phyloP scores from a whole-genome alignment of 257 asterid species.

The Solanum commersonii region DNA sequence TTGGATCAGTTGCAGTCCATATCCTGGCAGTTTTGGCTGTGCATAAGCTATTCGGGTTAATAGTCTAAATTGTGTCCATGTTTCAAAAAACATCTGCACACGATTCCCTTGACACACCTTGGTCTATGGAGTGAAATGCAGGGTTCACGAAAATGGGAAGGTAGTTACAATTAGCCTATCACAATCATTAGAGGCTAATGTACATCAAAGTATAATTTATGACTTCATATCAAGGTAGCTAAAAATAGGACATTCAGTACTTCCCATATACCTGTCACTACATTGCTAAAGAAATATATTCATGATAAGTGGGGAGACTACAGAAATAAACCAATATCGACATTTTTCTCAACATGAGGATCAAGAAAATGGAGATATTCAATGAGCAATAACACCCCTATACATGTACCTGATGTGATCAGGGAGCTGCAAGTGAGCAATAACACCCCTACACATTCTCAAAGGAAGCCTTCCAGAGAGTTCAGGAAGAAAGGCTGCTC shows the following conservation, averaged over 20 bases:
- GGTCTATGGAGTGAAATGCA: background rate
- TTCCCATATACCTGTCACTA: background rate
- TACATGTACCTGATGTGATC: constrained; percentile 52
- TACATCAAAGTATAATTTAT: background rate
- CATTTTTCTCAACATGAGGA: background rate
- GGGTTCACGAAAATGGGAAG: background rate
- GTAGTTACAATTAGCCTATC: background rate
- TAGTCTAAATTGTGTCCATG: background rate
- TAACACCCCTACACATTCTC: constrained; percentile 84
- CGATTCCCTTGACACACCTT: background rate
- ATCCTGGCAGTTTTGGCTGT: background rate
- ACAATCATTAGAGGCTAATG: background rate
- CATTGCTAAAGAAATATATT: background rate
- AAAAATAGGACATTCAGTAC: background rate
- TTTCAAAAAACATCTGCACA: background rate
- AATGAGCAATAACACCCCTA: constrained; percentile 64
- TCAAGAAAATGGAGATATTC: background rate
- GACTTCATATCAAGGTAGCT: background rate
- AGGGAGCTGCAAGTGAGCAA: constrained; percentile 58
- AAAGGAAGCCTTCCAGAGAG: constrained; percentile 65
- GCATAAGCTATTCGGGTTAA: background rate
- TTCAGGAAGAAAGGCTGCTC: constrained; percentile 68
- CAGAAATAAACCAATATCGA: background rate
- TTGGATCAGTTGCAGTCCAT: background rate
- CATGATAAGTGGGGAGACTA: background rate